phyloP scores from a whole-genome alignment of 306 rosid genomes.

The Prinsepia uniflora region DNA sequence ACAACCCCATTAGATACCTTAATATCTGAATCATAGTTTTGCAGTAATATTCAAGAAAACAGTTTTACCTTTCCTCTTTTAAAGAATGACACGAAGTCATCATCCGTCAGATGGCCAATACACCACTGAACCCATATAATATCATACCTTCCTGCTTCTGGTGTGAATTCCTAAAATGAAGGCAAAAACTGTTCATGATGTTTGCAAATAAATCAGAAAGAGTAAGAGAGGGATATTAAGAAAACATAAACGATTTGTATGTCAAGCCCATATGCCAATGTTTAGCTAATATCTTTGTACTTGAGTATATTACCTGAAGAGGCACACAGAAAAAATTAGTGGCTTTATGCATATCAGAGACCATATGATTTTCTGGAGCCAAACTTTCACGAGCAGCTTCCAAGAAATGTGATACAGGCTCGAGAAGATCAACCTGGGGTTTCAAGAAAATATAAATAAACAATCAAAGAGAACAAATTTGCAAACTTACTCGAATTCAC shows the following conservation, averaged over 20 bases:
- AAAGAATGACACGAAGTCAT: slow-evolving; percentile 82
- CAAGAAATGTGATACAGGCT: slow-evolving; percentile 91
- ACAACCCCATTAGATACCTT: background rate
- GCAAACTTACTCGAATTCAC: background rate
- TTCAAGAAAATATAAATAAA: slow-evolving; percentile 21
- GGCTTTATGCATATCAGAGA: slow-evolving; percentile 61
- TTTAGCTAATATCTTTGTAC: slow-evolving; percentile 1
- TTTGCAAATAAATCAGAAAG: background rate
- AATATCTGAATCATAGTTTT: background rate
- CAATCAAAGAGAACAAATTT: slow-evolving; percentile 11
- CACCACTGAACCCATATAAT: slow-evolving; percentile 99
- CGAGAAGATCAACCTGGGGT: slow-evolving; percentile 92
- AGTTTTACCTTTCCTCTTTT: slow-evolving; percentile 70
- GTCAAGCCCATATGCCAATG: background rate
- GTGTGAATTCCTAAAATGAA: slow-evolving; percentile 72
- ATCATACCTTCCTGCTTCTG: slow-evolving; percentile 78
- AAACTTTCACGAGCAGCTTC: slow-evolving; percentile 77
- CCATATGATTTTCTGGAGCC: slow-evolving; percentile 44
- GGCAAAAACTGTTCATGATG: slow-evolving; percentile 22
- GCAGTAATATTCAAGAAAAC: slow-evolving; percentile 16
- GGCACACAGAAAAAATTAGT: slow-evolving; percentile 74
- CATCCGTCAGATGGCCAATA: slow-evolving; percentile 96
- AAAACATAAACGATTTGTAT: background rate
- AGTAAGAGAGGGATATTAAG: background rate
- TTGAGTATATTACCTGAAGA: slow-evolving; percentile 63